These are phyloP conservation scores for Cicer cuneatum DNA, from an alignment of 306 rosid species.

Conservation along the genomic window DNA sequence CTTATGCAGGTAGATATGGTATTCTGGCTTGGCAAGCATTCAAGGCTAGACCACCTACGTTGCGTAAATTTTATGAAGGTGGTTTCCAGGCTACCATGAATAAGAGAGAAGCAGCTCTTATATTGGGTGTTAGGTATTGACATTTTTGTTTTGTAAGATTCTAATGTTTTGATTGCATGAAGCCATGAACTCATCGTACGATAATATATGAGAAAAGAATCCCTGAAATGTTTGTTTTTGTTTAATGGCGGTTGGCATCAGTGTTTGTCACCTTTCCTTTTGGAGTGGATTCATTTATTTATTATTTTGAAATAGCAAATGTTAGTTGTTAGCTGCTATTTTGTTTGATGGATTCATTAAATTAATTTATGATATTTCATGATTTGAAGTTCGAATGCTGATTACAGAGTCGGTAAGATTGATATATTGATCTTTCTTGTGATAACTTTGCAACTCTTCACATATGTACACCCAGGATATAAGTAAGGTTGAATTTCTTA, in stretches of 20 bases:
- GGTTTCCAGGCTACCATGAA: slow-evolving; percentile 82
- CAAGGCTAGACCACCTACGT: slow-evolving; percentile 55
- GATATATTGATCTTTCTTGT: slow-evolving; percentile 4
- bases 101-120: slow-evolving; percentile 78
- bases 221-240: not conserved
- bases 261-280: not conserved
- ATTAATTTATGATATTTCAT: not conserved
- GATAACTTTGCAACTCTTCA: not conserved
- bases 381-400: too few species aligned
- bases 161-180: not conserved
- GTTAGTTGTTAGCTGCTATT: too few species aligned
- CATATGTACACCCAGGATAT: not conserved
- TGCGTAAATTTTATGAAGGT: slow-evolving; percentile 81
- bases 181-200: not conserved
- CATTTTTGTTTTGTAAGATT: slow-evolving; percentile 14
- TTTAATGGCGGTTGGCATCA: not conserved
- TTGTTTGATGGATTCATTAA: not conserved
- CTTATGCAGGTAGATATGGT: slow-evolving; percentile 77
- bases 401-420: not conserved
- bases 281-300: not conserved
- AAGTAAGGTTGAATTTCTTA: not conserved
- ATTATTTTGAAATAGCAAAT: too few species aligned
- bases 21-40: slow-evolving; percentile 84
- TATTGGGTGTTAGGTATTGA: slow-evolving; percentile 76
- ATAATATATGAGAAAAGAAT: not conserved